A percentile compares a stretch with the other conserved stretches of the same genome.
Evolutionary conservation across 176 grass and related monocot genomes (phyloP).

Genomic region (Rhynchospora breviuscula): DNA sequence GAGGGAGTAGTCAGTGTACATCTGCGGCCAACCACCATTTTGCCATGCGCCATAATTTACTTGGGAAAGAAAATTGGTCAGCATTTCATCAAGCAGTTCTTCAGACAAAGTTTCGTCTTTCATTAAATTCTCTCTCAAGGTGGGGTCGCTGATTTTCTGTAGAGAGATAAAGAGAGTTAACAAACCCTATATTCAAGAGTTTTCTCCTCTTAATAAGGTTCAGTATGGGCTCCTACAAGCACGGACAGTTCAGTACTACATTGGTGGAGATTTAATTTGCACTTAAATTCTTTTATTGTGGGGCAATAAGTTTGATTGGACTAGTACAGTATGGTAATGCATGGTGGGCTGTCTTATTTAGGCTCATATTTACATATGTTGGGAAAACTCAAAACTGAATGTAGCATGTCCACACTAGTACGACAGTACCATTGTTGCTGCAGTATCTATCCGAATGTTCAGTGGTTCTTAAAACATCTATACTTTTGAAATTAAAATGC

Average conservation of each 20-base stretch:
- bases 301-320: not conserved
- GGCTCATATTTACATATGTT: not conserved
- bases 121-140: conserved; percentile 52
- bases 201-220: not conserved
- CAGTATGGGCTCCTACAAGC: not conserved
- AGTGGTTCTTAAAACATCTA: not conserved
- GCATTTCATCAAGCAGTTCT: conserved; percentile 64
- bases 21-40: conserved; percentile 59
- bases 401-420: not conserved
- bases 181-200: not conserved
- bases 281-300: not conserved
- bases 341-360: not conserved
- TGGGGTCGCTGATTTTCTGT: conserved; percentile 56
- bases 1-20: conserved; percentile 78
- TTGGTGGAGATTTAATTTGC: not conserved
- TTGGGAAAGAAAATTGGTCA: conserved; percentile 57
- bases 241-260: not conserved
- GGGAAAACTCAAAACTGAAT: not conserved
- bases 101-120: conserved; percentile 57
- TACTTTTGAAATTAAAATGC: not conserved
- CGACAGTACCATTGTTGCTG: not conserved
- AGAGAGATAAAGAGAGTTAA: not conserved
- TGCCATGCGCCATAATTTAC: conserved; percentile 55
- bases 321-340: not conserved
- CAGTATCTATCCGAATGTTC: not conserved